Conservation (phyloP, 257 asterid genomes). For the Solanum chmielewskii region DNA sequence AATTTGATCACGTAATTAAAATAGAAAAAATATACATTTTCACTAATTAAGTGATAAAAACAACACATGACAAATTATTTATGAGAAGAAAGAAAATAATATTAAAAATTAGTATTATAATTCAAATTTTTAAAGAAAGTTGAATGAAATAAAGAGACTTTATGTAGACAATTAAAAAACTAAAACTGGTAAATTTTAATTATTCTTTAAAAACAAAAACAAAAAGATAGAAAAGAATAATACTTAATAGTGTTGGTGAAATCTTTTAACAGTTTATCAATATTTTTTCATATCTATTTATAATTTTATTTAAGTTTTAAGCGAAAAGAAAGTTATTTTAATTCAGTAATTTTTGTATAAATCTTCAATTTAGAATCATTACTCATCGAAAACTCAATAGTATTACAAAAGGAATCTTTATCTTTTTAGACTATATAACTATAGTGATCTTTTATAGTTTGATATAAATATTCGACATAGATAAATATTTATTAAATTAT, state of each 20-base stretch:
- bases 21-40: background rate
- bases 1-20: background rate
- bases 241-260: too few relatives aligned
- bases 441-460: too few relatives aligned
- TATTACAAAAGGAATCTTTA: too few relatives aligned
- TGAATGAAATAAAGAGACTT: background rate
- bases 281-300: background rate
- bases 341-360: background rate
- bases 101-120: background rate
- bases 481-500: too few relatives aligned
- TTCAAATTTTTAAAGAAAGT: background rate
- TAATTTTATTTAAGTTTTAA: background rate
- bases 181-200: background rate
- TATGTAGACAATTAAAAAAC: background rate
- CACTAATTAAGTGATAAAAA: background rate
- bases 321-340: background rate
- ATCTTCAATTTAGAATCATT: background rate
- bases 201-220: too few relatives aligned
- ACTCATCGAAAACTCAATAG: background rate
- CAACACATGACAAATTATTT: background rate
- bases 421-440: background rate
- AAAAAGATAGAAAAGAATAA: too few relatives aligned
- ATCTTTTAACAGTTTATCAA: background rate
- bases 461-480: too few relatives aligned
- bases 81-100: too few relatives aligned